Conservation (phyloP, 345 rosid genomes). For the Salix koriyanagi region DNA sequence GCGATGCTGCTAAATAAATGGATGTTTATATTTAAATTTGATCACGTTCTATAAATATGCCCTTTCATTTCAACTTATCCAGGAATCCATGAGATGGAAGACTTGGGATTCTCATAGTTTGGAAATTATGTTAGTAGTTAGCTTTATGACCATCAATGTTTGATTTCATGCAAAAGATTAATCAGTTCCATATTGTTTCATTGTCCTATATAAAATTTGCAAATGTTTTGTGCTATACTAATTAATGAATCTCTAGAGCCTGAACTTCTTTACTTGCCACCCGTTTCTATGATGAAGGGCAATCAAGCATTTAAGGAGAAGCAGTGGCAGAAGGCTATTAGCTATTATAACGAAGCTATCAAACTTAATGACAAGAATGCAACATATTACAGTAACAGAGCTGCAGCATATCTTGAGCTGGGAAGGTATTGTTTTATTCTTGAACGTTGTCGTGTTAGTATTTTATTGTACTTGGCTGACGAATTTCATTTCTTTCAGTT, state of each 20-base stretch:
- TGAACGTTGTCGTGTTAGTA: not conserved
- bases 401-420: slow-evolving; percentile 87
- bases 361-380: slow-evolving; percentile 72
- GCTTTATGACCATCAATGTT: not conserved
- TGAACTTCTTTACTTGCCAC: not conserved
- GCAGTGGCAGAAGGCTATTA: slow-evolving; percentile 79
- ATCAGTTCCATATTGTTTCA: not conserved
- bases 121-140: not conserved
- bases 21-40: not conserved
- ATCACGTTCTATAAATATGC: not conserved
- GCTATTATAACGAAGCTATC: slow-evolving; percentile 84
- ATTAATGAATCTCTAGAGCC: not conserved
- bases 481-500: slow-evolving; percentile 40
- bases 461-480: slow-evolving; percentile 10
- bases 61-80: not conserved
- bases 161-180: not conserved
- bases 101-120: not conserved
- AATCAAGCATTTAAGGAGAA: slow-evolving; percentile 90
- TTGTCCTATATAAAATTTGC: not conserved
- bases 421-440: slow-evolving; percentile 48
- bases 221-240: not conserved
- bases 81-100: not conserved
- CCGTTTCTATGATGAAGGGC: slow-evolving; percentile 41
- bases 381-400: slow-evolving; percentile 89
- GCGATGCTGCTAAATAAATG: not conserved